Evolutionary conservation across 2,329 filamentous ascomycete species (phyloP).

Genomic region (Pseudogymnoascus sp.): DNA sequence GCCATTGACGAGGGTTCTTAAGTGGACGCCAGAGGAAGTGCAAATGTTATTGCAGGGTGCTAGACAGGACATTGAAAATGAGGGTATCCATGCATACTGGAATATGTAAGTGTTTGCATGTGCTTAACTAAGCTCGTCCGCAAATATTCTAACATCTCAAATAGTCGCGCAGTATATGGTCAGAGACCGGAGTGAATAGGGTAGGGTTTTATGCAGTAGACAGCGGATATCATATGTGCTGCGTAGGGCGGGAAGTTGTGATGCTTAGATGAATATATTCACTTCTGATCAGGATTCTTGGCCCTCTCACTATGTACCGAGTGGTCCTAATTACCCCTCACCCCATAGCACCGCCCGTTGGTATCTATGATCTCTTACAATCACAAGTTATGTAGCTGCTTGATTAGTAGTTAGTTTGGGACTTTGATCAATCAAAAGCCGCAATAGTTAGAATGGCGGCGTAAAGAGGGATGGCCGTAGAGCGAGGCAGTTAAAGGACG

Average conservation of each 20-base stretch:
- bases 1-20: conserved; percentile 19
- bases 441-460: no score
- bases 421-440: no score
- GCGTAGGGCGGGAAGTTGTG: background rate
- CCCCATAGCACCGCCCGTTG: background rate
- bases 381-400: no score
- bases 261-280: background rate
- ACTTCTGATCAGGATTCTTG: background rate
- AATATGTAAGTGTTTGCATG: background rate
- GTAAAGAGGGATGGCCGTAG: no score
- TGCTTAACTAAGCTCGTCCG: background rate
- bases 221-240: background rate
- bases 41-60: conserved; percentile 29
- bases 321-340: background rate
- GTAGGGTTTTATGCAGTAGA: no score
- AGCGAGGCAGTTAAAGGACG: no score
- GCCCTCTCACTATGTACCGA: background rate
- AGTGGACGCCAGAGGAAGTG: conserved; percentile 26
- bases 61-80: conserved; percentile 29
- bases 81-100: conserved; percentile 27
- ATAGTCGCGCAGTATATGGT: background rate
- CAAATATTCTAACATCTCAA: background rate
- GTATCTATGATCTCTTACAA: no score
- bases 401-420: no score
- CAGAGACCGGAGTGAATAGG: background rate